Percentiles rank a stretch among this genome's conserved stretches.
phyloP scores from a whole-genome alignment of 805 yeast genomes.

The Jamesozyma spencerorum region DNA sequence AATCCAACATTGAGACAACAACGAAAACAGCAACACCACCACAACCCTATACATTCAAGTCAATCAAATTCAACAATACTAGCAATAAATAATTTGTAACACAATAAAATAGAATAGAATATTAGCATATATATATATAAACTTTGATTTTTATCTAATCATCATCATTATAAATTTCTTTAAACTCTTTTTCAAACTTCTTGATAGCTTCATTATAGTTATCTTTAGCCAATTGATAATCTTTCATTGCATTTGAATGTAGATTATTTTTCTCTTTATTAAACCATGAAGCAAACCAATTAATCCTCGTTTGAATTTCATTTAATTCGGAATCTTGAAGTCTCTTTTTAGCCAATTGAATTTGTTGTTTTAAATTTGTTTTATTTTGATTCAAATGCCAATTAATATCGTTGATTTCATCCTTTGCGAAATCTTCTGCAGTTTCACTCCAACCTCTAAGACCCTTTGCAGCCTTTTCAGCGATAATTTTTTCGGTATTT shows the following conservation, averaged over 20 bases:
- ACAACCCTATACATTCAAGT: not conserved
- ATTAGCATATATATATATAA: not conserved
- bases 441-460: slow-evolving; percentile 41
- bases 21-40: too few relatives aligned
- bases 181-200: not conserved
- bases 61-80: slow-evolving; percentile 4
- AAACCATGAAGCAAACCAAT: too few relatives aligned
- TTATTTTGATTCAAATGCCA: slow-evolving; percentile 30
- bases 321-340: slow-evolving; percentile 1
- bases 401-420: slow-evolving; percentile 32
- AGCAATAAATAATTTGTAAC: not conserved
- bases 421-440: slow-evolving; percentile 36
- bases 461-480: slow-evolving; percentile 29
- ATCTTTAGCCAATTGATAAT: slow-evolving; percentile 1
- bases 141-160: not conserved
- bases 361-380: not conserved
- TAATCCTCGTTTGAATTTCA: too few relatives aligned
- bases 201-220: slow-evolving; percentile 1
- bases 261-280: too few relatives aligned
- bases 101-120: not conserved
- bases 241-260: not conserved
- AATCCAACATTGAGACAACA: not conserved
- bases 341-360: not conserved
- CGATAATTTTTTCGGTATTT: slow-evolving; percentile 28
- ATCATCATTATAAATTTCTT: not conserved